Conservation (phyloP, 306 rosid genomes). For the Begonia fuchsioides region DNA sequence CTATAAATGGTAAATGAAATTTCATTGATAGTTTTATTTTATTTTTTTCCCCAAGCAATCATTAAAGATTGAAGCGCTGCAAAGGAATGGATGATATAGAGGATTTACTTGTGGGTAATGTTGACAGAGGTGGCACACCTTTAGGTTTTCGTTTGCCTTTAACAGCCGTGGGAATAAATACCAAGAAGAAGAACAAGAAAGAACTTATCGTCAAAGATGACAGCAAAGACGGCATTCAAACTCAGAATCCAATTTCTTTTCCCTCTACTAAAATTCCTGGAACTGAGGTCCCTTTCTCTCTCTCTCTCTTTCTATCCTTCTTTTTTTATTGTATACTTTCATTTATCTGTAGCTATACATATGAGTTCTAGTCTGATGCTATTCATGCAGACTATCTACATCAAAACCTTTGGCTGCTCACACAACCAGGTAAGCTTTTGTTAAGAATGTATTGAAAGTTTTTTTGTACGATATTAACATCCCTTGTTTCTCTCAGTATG, state of each 20-base stretch:
- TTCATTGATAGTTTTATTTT: too few relatives aligned
- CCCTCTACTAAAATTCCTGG: conserved; percentile 47
- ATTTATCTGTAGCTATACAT: not conserved
- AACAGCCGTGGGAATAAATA: conserved; percentile 30
- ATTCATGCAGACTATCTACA: conserved; percentile 49
- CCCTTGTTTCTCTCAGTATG: not conserved
- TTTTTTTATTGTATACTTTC: not conserved
- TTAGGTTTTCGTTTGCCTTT: conserved; percentile 70
- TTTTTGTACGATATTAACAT: not conserved
- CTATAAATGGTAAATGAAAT: too few relatives aligned
- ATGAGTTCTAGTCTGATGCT: not conserved
- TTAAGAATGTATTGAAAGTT: not conserved
- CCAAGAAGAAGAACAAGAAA: conserved; percentile 25
- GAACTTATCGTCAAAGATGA: conserved; percentile 3
- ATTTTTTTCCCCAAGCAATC: too few relatives aligned
- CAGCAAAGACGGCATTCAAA: conserved; percentile 11
- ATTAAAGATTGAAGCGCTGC: not conserved
- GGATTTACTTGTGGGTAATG: conserved; percentile 39
- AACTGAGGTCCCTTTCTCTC: conserved; percentile 39
- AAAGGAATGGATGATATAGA: conserved; percentile 74
- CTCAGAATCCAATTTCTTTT: conserved; percentile 14
- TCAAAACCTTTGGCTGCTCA: conserved; percentile 89
- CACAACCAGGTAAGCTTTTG: conserved; percentile 57
- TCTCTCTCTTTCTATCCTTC: not conserved
- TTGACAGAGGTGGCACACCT: conserved; percentile 27